A percentile compares a stretch with the other conserved stretches of the same genome.
Conservation (phyloP, 2,329 filamentous ascomycete species). For the Fusarium transvaalense region DNA sequence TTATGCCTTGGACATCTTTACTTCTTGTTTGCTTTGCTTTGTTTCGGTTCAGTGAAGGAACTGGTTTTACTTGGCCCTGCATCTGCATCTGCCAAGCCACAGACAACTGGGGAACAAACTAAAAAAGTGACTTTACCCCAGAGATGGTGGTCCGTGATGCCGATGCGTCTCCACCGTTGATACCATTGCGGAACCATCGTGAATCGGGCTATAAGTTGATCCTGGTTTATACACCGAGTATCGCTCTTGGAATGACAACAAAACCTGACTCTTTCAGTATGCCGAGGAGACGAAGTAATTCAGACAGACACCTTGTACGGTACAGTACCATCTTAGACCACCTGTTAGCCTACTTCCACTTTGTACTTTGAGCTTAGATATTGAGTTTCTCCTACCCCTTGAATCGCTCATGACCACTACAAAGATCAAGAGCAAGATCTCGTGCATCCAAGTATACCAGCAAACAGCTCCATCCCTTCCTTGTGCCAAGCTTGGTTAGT, state of each 20-base stretch:
- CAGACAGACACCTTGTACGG: too few species aligned
- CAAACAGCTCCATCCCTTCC: too few species aligned
- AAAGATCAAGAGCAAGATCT: too few species aligned
- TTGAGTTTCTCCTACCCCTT: background rate
- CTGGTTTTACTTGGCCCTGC: background rate
- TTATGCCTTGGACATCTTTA: background rate
- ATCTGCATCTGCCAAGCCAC: background rate
- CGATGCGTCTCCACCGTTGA: background rate
- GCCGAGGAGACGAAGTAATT: background rate
- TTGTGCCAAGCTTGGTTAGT: too few species aligned
- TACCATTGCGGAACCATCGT: background rate
- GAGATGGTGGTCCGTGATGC: background rate
- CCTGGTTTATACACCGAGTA: background rate
- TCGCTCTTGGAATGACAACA: background rate
- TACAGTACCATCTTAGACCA: background rate
- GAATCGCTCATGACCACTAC: too few species aligned
- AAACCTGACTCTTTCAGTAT: background rate
- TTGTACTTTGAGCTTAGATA: too few species aligned
- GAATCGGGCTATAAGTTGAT: background rate
- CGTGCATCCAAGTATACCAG: too few species aligned
- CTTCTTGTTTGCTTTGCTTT: background rate
- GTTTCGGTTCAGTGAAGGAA: background rate
- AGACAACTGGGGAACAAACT: background rate
- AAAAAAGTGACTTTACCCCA: constrained; percentile 4
- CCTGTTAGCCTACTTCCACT: background rate